Conservation (phyloP, 306 rosid species). For the Sophora flavescens region DNA sequence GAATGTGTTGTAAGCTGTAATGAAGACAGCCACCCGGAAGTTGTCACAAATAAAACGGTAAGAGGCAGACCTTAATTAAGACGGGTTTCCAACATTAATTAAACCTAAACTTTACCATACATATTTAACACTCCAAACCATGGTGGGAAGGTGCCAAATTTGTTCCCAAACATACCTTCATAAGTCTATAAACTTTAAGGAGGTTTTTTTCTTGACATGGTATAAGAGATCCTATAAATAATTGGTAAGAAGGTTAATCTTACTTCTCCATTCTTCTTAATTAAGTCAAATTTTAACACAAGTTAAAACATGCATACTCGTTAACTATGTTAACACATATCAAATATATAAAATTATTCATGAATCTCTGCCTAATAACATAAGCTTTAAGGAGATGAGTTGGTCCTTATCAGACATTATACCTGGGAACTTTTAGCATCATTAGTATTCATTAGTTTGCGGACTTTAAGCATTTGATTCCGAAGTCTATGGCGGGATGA, state of each 20-base stretch:
- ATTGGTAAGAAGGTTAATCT: not conserved
- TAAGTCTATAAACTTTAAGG: not conserved
- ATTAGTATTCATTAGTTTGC: not conserved
- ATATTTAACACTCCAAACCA: no score
- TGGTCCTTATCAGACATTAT: not conserved
- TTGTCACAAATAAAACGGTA: no score
- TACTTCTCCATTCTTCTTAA: not conserved
- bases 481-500: not conserved
- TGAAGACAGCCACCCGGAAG: no score
- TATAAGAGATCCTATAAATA: not conserved
- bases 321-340: not conserved
- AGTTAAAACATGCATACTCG: not conserved
- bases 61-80: no score
- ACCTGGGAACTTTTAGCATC: slow-evolving; percentile 41
- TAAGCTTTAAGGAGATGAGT: not conserved
- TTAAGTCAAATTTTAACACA: not conserved
- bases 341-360: not conserved
- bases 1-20: no score
- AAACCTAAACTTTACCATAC: no score
- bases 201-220: not conserved
- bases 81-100: no score
- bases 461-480: slow-evolving; percentile 19
- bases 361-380: not conserved
- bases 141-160: no score
- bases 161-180: no score